Evolutionary conservation across 441 rosid genomes (phyloP).

Genomic region (Erysimum pusillum): DNA sequence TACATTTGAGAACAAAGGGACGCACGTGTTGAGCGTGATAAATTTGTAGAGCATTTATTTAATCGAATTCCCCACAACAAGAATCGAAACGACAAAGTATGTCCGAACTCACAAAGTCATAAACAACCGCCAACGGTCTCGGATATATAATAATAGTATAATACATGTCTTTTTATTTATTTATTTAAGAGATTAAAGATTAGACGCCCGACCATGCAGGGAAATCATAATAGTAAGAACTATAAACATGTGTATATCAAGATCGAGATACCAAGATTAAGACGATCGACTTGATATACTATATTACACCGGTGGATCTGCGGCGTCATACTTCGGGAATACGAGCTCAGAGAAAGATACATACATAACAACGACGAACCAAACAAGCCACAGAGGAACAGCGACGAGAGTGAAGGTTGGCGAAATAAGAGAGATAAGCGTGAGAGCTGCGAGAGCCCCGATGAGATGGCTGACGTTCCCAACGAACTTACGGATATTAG

Average conservation of each 20-base stretch:
- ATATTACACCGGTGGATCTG: not conserved
- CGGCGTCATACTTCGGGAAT: not conserved
- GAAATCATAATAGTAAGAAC: not conserved
- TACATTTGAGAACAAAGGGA: not conserved
- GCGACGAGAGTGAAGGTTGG: not conserved
- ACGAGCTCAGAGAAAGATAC: not conserved
- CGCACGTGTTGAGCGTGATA: not conserved
- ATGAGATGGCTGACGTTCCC: constrained; percentile 32
- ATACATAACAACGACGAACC: constrained; percentile 19
- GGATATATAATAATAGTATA: too few relatives aligned
- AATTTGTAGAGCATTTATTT: not conserved
- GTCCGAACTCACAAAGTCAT: not conserved
- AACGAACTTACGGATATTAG: not conserved
- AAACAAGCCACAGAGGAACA: constrained; percentile 24
- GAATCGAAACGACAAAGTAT: not conserved
- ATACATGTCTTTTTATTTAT: too few relatives aligned
- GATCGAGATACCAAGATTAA: not conserved
- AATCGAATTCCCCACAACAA: not conserved
- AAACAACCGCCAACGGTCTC: not conserved
- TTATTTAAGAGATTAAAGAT: too few relatives aligned
- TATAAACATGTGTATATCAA: not conserved
- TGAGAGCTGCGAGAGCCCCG: constrained; percentile 29
- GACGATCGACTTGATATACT: not conserved
- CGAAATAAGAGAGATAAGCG: constrained; percentile 10
- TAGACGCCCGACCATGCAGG: too few relatives aligned